Conservation (phyloP, 1,139 yeast species). For the Suzukiozyma palmioleophila region DNA sequence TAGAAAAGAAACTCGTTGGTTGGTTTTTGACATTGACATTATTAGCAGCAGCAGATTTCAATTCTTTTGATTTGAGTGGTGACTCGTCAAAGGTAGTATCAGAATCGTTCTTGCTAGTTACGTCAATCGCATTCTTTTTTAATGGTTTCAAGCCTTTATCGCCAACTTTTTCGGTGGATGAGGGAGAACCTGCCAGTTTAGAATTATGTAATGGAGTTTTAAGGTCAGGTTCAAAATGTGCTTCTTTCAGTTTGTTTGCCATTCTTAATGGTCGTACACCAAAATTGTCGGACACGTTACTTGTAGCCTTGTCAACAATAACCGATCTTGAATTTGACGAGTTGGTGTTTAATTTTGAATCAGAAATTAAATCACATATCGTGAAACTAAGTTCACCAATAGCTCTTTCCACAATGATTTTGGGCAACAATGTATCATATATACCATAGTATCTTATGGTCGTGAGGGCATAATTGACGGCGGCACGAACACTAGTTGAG, state of each 20-base stretch:
- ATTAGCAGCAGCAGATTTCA: not conserved
- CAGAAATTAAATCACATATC: slow-evolving; percentile 63
- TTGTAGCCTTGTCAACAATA: slow-evolving; percentile 9
- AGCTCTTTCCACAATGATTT: slow-evolving; percentile 71
- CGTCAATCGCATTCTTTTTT: not conserved
- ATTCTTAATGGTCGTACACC: slow-evolving; percentile 58
- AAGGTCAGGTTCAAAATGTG: slow-evolving; percentile 1
- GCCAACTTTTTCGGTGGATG: not conserved
- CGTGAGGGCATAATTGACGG: slow-evolving; percentile 74
- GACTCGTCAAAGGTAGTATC: slow-evolving; percentile 1
- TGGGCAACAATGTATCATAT: slow-evolving; percentile 63
- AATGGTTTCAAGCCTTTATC: not conserved
- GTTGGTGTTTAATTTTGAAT: slow-evolving; percentile 43
- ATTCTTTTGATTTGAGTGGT: slow-evolving; percentile 1
- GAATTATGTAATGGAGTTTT: slow-evolving; percentile 1
- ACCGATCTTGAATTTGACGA: slow-evolving; percentile 12
- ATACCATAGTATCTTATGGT: slow-evolving; percentile 74
- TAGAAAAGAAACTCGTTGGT: slow-evolving; percentile 2
- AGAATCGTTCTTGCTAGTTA: not conserved
- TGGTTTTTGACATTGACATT: not conserved
- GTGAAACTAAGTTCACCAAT: slow-evolving; percentile 71
- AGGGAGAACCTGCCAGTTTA: not conserved
- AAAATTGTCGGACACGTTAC: slow-evolving; percentile 15
- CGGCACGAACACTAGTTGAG: slow-evolving; percentile 51
- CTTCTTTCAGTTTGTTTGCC: slow-evolving; percentile 39